Evolutionary conservation across 169 alveolate species (phyloP).

Genomic region (Cyclospora cayetanensis): DNA sequence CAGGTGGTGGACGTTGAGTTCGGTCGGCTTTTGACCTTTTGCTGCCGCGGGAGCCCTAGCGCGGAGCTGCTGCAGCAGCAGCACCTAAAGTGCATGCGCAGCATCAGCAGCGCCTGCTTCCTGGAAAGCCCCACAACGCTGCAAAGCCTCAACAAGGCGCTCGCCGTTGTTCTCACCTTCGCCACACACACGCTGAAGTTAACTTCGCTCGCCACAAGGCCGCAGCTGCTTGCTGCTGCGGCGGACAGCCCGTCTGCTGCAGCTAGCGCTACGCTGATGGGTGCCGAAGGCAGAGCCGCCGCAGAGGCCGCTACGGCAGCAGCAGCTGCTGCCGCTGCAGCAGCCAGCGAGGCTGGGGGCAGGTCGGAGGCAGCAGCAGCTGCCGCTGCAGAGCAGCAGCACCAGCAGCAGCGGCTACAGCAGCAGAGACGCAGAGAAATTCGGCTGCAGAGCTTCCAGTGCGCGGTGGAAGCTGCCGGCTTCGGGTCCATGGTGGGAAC

Average conservation of each 20-base stretch:
- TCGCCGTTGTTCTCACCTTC: neutral
- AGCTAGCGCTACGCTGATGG: neutral
- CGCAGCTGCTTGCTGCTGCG: neutral
- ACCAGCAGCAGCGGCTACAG: neutral
- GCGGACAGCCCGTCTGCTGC: neutral
- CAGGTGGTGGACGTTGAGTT: slow-evolving; percentile 37
- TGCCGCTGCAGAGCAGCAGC: neutral
- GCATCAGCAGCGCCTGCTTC: neutral
- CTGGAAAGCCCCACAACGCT: slow-evolving; percentile 1
- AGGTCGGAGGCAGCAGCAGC: neutral
- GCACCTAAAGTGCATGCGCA: slow-evolving; percentile 29
- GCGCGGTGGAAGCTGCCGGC: slow-evolving; percentile 12
- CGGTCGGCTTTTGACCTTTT: neutral
- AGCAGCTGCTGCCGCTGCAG: neutral
- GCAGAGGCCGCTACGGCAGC: neutral
- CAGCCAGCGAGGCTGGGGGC: no score
- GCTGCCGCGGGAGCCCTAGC: slow-evolving; percentile 26
- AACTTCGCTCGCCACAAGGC: neutral
- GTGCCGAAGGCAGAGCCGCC: no score
- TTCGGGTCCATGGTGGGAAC: neutral
- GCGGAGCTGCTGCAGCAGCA: slow-evolving; percentile 50
- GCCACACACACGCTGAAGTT: neutral
- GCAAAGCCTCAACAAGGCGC: neutral
- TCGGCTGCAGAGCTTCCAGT: slow-evolving; percentile 5
- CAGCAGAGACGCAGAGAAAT: slow-evolving; percentile 21